These are phyloP conservation scores for Tripidium arundinaceum DNA, from an alignment of 202 grass and related monocot species.

Conservation along the genomic window DNA sequence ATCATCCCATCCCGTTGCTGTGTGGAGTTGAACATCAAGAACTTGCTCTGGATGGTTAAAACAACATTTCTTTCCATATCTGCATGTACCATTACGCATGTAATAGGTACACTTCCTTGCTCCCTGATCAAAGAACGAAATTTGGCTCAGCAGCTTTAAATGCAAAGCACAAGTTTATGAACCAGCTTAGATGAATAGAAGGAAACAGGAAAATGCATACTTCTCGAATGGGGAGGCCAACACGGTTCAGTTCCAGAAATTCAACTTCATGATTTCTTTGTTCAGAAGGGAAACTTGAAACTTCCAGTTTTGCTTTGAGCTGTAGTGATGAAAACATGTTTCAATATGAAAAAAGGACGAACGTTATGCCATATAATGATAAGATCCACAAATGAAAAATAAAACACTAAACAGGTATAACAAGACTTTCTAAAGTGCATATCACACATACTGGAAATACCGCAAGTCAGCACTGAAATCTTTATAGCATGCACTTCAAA, in stretches of 20 bases:
- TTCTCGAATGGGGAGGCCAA: conserved; percentile 41
- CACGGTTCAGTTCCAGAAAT: conserved; percentile 41
- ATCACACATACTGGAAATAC: neutral
- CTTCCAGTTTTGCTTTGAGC: conserved; percentile 21
- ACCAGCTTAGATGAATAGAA: conserved; percentile 22
- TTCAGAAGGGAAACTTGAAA: conserved; percentile 32
- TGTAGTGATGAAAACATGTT: conserved; percentile 7
- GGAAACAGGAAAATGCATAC: conserved; percentile 18
- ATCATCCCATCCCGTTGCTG: conserved; percentile 40
- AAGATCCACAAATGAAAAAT: neutral
- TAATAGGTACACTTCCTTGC: conserved; percentile 43
- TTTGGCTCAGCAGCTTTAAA: conserved; percentile 4
- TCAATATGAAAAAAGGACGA: neutral
- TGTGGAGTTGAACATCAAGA: conserved; percentile 28
- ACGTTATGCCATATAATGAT: neutral
- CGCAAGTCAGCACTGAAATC: neutral
- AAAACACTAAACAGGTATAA: conserved; percentile 4
- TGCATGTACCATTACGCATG: conserved; percentile 41
- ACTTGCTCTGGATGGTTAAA: conserved; percentile 48
- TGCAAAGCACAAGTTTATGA: neutral
- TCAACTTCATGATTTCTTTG: conserved; percentile 23
- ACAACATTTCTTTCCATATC: conserved; percentile 47
- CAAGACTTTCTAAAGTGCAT: neutral
- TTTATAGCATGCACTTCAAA: neutral
- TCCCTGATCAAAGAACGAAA: conserved; percentile 23